Percentiles rank a stretch among this genome's conserved stretches.
Evolutionary conservation across 306 rosid species (phyloP).

Genomic region (Inga laurina): DNA sequence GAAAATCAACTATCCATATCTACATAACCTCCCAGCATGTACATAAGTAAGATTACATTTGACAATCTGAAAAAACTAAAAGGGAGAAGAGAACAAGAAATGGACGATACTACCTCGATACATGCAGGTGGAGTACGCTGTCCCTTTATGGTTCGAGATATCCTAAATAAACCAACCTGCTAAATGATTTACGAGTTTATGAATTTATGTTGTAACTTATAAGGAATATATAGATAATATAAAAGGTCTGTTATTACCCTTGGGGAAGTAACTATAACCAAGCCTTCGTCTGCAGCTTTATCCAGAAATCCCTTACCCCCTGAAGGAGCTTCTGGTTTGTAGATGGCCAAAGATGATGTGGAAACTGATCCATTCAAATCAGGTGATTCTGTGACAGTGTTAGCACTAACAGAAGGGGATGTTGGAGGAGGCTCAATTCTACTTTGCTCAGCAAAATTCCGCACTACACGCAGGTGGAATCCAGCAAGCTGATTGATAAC

Average conservation of each 20-base stretch:
- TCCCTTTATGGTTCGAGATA: constrained; percentile 83
- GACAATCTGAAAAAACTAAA: not conserved
- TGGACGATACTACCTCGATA: constrained; percentile 63
- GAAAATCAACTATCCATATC: not conserved
- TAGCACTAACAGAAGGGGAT: constrained; percentile 43
- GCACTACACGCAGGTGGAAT: constrained; percentile 60
- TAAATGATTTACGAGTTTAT: constrained; percentile 31
- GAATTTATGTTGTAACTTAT: constrained; percentile 26
- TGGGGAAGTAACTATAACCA: constrained; percentile 77
- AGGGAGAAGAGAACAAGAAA: not conserved
- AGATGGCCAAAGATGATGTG: constrained; percentile 61
- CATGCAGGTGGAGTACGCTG: constrained; percentile 78
- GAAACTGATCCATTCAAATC: constrained; percentile 53
- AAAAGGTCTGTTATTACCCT: constrained; percentile 47
- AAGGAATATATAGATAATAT: constrained; percentile 6
- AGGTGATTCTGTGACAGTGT: constrained; percentile 39
- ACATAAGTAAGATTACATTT: constrained; percentile 6
- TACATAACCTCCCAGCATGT: not conserved
- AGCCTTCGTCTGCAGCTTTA: constrained; percentile 82
- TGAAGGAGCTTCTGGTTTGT: constrained; percentile 46
- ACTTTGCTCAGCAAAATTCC: constrained; percentile 45
- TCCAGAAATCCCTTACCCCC: constrained; percentile 53
- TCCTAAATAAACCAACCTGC: constrained; percentile 92
- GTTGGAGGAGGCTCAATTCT: constrained; percentile 43
- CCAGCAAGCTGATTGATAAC: constrained; percentile 70